Percentiles rank a stretch among this genome's conserved stretches.
These are phyloP conservation scores for Annulohypoxylon nitens DNA, from an alignment of 495 filamentous ascomycete species.

Conservation along the genomic window DNA sequence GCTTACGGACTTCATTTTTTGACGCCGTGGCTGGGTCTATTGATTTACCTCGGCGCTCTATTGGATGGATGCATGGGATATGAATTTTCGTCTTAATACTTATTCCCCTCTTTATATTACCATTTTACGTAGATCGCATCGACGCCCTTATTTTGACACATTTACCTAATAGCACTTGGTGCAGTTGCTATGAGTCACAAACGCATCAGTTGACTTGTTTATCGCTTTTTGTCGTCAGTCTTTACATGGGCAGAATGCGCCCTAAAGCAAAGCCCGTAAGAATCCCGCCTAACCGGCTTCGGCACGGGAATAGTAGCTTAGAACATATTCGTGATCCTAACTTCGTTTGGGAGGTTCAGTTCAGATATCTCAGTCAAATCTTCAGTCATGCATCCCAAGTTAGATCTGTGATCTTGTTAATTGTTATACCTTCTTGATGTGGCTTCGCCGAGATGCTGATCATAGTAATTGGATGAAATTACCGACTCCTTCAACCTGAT, in stretches of 20 bases:
- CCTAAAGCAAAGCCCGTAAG: background rate
- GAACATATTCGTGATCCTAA: background rate
- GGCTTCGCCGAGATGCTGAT: slow-evolving; percentile 9
- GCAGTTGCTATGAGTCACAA: slow-evolving; percentile 16
- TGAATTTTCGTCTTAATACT: no score
- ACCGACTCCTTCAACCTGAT: background rate
- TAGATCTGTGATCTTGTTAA: background rate
- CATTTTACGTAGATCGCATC: background rate
- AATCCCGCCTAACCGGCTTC: background rate
- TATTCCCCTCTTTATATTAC: background rate
- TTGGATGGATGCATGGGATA: background rate
- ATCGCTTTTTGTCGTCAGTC: background rate
- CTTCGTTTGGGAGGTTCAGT: slow-evolving; percentile 5
- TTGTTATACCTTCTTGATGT: background rate
- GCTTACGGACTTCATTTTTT: slow-evolving; percentile 25
- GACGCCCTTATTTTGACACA: background rate
- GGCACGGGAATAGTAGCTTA: background rate
- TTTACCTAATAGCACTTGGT: background rate
- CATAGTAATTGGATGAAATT: slow-evolving; percentile 18
- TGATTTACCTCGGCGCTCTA: background rate
- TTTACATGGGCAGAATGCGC: background rate
- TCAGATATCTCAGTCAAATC: background rate
- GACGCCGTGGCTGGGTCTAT: background rate
- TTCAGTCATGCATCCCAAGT: background rate
- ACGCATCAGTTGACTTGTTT: background rate